Base-by-base conservation (phyloP, 306 rosid genomes). In the Prunus armeniaca region DNA sequence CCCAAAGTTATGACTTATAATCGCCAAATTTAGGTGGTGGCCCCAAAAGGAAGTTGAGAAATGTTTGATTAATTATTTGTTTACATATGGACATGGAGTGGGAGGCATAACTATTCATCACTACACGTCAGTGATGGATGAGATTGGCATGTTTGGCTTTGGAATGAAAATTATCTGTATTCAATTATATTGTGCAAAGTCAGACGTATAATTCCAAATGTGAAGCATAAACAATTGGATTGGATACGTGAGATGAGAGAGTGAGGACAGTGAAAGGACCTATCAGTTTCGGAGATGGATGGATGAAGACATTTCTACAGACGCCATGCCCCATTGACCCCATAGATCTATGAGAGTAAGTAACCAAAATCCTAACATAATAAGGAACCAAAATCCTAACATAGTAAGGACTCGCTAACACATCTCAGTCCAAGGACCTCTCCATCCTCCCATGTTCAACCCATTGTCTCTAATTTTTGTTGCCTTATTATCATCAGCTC, bases 401-500 rank as follows among this genome's bases (percentile, higher is more conserved):
- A 27, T 30, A 30, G 0, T 30, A 30, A 30, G 6, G 34, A 30
- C 34, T 4, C 34, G 0, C 34, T 1, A 4, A 30, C 5, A 30
- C 38, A 79, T 90, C 64, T 0, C 88, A 28, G 13, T 76, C 3
- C 76, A 81, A 78, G 97, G 96, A 32, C 91, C 93, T 3, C 83
- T 82, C 49, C 90, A 83, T 66, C 92, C 92, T 11, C 62, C 96
- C n/a, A 89, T 90, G 89, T 93, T 90, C 83, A 88, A 88, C 77
- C 91, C 97, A 1, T 12, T 93, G 25, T 34, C 91, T 78, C 87
- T 88, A 17, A 47, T 92, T 75, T 87, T 90, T 71, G 96, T 90
- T 67, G 87, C 91, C 13, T 19, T 84, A 22, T 19, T 84, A 22
- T 75, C 77, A 30, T 93, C 88, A 81, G 87, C 90, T 38, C 6